These are phyloP conservation scores for Amanita brunnescens DNA, from an alignment of 768 basidiomycete species.

Conservation along the genomic window DNA sequence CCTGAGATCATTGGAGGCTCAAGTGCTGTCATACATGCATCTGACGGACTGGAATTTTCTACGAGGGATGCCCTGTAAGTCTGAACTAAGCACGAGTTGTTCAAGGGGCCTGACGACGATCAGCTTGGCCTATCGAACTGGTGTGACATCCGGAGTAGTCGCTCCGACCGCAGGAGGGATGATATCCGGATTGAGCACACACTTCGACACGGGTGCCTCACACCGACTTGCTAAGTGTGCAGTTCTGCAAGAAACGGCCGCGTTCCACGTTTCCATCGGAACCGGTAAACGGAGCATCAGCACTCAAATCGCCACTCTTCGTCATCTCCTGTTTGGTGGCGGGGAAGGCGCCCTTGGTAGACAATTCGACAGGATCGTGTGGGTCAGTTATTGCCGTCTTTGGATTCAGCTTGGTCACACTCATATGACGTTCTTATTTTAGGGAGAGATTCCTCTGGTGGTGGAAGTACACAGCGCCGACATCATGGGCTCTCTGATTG, in stretches of 20 bases:
- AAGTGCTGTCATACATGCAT: constrained; percentile 40
- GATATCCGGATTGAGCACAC: constrained; percentile 48
- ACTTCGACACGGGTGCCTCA: constrained; percentile 46
- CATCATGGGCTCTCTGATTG: constrained; percentile 54
- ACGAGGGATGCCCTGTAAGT: constrained; percentile 45
- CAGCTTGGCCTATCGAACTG: constrained; percentile 51
- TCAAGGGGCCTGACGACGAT: background rate
- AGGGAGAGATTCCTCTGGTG: constrained; percentile 55
- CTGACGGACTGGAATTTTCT: constrained; percentile 65
- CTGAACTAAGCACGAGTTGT: background rate
- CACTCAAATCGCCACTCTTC: constrained; percentile 57
- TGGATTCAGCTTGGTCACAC: too few relatives aligned
- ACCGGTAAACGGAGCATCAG: constrained; percentile 42
- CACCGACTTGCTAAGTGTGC: constrained; percentile 51
- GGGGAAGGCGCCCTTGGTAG: constrained; percentile 30
- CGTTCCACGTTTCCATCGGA: constrained; percentile 52
- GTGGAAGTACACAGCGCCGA: constrained; percentile 59
- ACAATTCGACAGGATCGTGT: constrained; percentile 33
- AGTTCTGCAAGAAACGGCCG: constrained; percentile 48
- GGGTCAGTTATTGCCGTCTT: constrained; percentile 24
- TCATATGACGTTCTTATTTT: too few relatives aligned
- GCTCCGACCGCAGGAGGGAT: constrained; percentile 43
- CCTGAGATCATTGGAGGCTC: constrained; percentile 36
- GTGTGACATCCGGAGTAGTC: constrained; percentile 55
- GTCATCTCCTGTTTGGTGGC: constrained; percentile 37